Evolutionary conservation across 306 rosid genomes (phyloP).

Genomic region (Ceratonia siliqua): DNA sequence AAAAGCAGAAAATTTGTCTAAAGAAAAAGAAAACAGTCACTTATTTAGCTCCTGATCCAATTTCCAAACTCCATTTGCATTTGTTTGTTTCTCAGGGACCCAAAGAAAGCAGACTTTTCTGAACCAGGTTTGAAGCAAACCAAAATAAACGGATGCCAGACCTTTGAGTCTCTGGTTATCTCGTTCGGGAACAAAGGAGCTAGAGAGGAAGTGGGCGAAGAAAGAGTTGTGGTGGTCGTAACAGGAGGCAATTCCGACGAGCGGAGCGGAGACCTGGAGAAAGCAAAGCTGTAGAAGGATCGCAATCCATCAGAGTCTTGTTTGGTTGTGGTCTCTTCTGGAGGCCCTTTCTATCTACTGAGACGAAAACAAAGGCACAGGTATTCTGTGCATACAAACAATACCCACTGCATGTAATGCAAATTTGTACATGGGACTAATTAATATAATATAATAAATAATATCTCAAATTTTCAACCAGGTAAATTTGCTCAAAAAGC

Average conservation of each 20-base stretch:
- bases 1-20: slow-evolving; percentile 19
- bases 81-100: neutral
- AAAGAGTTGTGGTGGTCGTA: slow-evolving; percentile 20
- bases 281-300: slow-evolving; percentile 31
- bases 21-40: neutral
- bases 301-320: slow-evolving; percentile 45
- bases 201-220: slow-evolving; percentile 33
- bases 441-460: too few species aligned
- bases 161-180: slow-evolving; percentile 41
- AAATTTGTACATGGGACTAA: too few species aligned
- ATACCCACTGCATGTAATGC: slow-evolving; percentile 9
- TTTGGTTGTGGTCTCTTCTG: slow-evolving; percentile 32
- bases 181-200: slow-evolving; percentile 13
- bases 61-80: neutral
- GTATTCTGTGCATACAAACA: neutral
- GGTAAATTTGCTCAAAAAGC: neutral
- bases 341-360: neutral
- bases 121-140: neutral
- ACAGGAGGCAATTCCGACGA: slow-evolving; percentile 33
- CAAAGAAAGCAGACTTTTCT: neutral
- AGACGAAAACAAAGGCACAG: slow-evolving; percentile 10
- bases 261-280: slow-evolving; percentile 34
- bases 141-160: slow-evolving; percentile 29
- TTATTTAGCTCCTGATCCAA: slow-evolving; percentile 24
- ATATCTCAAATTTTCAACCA: slow-evolving; percentile 19